Evolutionary conservation across 306 rosid species (phyloP).

Genomic region (Corylus americana): DNA sequence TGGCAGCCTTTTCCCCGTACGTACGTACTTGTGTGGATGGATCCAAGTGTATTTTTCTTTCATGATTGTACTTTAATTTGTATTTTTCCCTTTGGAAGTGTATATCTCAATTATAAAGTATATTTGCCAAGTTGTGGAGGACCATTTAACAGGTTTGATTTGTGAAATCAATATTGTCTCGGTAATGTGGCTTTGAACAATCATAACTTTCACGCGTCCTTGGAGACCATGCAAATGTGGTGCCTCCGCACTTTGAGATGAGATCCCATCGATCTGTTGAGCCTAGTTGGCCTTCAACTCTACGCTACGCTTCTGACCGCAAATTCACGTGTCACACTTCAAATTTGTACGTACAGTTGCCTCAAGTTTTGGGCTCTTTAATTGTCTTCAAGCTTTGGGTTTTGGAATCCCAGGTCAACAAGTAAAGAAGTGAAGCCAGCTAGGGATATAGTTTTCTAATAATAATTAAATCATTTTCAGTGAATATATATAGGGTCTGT

Average conservation of each 20-base stretch:
- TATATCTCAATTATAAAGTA: too few relatives aligned
- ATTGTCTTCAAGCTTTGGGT: background rate
- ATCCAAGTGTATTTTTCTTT: background rate
- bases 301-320: background rate
- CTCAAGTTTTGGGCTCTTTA: background rate
- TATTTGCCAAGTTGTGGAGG: too few relatives aligned
- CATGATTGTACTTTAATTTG: too few relatives aligned
- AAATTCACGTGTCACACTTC: background rate
- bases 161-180: background rate
- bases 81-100: too few relatives aligned
- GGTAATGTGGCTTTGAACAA: background rate
- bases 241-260: slow-evolving; percentile 8
- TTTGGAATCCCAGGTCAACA: too few relatives aligned
- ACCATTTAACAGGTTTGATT: background rate
- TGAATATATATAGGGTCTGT: too few relatives aligned
- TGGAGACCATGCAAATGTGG: background rate
- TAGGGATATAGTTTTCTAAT: too few relatives aligned
- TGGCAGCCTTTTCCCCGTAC: too few relatives aligned
- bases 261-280: background rate
- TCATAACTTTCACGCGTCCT: slow-evolving; percentile 1
- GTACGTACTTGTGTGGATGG: background rate
- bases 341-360: background rate
- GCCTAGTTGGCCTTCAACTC: background rate
- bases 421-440: too few relatives aligned
- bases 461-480: too few relatives aligned